phyloP scores from a whole-genome alignment of 2,329 filamentous ascomycete genomes.

The Xylaria sp. region DNA sequence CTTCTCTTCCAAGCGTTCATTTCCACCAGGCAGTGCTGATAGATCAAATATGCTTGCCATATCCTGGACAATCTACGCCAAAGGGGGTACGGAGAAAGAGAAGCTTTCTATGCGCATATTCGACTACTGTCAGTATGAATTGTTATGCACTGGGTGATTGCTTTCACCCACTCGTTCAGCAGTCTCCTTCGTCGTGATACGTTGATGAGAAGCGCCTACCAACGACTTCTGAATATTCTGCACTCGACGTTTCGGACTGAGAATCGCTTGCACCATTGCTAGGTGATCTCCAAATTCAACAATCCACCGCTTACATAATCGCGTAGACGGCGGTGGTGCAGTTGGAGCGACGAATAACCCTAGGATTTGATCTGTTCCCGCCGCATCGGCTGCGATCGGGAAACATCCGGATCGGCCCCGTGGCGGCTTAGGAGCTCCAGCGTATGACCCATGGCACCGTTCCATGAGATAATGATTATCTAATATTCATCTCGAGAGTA shows the following conservation, averaged over 20 bases:
- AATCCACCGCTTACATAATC: not conserved
- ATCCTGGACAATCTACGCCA: not conserved
- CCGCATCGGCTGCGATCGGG: not conserved
- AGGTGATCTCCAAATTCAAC: not conserved
- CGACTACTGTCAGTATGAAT: no score
- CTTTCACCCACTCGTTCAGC: not conserved
- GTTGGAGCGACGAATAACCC: not conserved
- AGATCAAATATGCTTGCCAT: not conserved
- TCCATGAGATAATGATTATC: not conserved
- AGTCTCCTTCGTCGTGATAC: not conserved
- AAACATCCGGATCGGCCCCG: not conserved
- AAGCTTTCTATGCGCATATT: not conserved
- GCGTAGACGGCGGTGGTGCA: not conserved
- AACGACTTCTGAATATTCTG: not conserved
- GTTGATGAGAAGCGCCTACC: no score
- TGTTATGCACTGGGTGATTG: no score
- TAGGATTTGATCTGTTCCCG: not conserved
- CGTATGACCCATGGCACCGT: not conserved
- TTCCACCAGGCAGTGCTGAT: not conserved
- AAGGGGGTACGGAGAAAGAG: not conserved
- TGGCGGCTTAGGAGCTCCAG: not conserved
- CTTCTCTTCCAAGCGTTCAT: not conserved
- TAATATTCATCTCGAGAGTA: not conserved
- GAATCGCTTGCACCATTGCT: not conserved
- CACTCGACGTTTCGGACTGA: not conserved